Evolutionary conservation across 1,284 basidiomycete species (phyloP).

Genomic region (Polyporus tsugae): DNA sequence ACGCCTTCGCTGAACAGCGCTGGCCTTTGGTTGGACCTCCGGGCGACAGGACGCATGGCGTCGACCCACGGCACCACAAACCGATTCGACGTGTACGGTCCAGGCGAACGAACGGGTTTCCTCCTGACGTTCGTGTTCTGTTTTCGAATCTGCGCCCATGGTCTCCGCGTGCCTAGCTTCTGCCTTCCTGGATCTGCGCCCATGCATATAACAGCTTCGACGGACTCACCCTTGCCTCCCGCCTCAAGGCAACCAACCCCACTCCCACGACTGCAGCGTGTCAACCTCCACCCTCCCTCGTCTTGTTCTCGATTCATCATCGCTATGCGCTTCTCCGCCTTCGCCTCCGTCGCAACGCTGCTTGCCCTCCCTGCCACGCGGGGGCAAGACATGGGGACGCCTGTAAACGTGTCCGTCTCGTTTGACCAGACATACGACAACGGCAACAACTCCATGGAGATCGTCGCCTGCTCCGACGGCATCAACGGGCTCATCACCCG

Average conservation of each 20-base stretch:
- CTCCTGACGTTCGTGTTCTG: neutral
- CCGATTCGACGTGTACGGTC: too few relatives aligned
- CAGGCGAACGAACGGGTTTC: neutral
- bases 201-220: neutral
- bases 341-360: neutral
- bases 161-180: neutral
- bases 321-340: slow-evolving; percentile 1
- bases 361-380: slow-evolving; percentile 28
- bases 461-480: slow-evolving; percentile 59
- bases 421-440: slow-evolving; percentile 55
- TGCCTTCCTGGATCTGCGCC: neutral
- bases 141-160: neutral
- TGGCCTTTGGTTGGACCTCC: neutral
- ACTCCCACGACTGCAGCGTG: neutral
- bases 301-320: neutral
- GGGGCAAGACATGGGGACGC: slow-evolving; percentile 29
- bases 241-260: too few relatives aligned
- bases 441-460: slow-evolving; percentile 39
- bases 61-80: neutral
- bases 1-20: neutral
- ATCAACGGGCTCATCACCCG: slow-evolving; percentile 47
- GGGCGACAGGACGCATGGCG: neutral
- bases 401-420: slow-evolving; percentile 44
- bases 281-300: neutral
- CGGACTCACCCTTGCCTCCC: neutral